Base-by-base conservation (phyloP, 495 filamentous ascomycete species). In the Aspergillus coremiiformis region DNA sequence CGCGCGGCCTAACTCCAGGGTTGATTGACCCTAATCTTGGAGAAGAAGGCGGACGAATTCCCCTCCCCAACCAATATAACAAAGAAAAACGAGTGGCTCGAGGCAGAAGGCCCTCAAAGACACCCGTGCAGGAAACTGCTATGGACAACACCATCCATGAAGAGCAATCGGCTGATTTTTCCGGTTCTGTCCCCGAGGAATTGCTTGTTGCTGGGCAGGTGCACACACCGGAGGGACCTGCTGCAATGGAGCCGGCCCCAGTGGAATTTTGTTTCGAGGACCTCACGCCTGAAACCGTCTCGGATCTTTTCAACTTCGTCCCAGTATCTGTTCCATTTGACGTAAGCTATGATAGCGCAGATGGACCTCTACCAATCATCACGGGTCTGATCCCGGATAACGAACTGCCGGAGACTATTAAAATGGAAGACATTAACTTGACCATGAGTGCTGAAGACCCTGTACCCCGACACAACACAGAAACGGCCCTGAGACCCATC, bases 1-100 rank as follows among this genome's bases (percentile, higher is more conserved):
- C 67, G 0, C 49, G 65, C 9, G 65, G 67, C 0, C 44, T 66
- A 4, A 67, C 67, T 3, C 65, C 67, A 0, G 67, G 65, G 0
- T 35, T 67, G 2, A 56, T 67, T 21, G 20, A 66, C 11, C 61
- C 58, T 5, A 6, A 7, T 0, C 37, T 52, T 0, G 61, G 61
- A 11, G 58, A 61, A 20, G 39, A 11, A 0, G 58, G 58, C 11
- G 58, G 58, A 9, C 30, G 54, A 10, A 51, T 61, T n/a, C 33
- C 44, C 1, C 29, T 61, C 15, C 54, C 58, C 1, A 8, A 12
- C 4, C 8, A 21, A 21, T 47, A 47, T 42, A 39, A 27, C 10
- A 11, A 14, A 37, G 33, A 44, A 5, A 35, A 14, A 22, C 32
- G 17, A 15, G 8, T 7, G 7, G 2, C 11, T 19, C 15, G 32